These are phyloP conservation scores for Colletotrichum sojae DNA, from an alignment of 2,329 filamentous ascomycete species.

Conservation along the genomic window DNA sequence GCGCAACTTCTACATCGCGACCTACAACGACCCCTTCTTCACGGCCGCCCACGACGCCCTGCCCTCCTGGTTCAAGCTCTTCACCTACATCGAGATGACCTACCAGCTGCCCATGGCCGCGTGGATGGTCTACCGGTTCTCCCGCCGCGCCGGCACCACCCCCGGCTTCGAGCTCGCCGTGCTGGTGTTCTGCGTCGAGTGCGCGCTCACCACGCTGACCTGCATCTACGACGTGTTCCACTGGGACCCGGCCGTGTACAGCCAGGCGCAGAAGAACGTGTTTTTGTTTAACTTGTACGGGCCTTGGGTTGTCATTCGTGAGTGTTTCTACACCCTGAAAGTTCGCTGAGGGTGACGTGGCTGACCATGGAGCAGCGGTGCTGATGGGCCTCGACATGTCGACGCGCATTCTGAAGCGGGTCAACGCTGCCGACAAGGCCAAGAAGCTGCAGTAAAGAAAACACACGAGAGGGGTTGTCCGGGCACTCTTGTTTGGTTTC, in stretches of 20 bases:
- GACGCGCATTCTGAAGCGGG: conserved; percentile 61
- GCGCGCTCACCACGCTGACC: conserved; percentile 64
- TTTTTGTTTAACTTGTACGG: conserved; percentile 66
- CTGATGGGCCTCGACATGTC: conserved; percentile 70
- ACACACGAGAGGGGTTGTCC: conserved; percentile 20
- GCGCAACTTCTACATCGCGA: conserved; percentile 61
- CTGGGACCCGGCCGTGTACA: conserved; percentile 64
- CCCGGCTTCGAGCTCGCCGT: conserved; percentile 62
- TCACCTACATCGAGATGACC: conserved; percentile 64
- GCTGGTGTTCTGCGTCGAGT: conserved; percentile 66
- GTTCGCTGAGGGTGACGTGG: not conserved
- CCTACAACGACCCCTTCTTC: conserved; percentile 69
- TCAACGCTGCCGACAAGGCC: conserved; percentile 49
- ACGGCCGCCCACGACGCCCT: conserved; percentile 50
- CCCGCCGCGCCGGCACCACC: conserved; percentile 49
- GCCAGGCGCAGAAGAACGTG: conserved; percentile 58
- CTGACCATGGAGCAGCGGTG: conserved; percentile 55
- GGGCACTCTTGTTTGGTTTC: conserved; percentile 15
- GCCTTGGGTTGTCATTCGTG: conserved; percentile 67
- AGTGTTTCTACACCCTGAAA: conserved; percentile 48
- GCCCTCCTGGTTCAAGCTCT: conserved; percentile 66
- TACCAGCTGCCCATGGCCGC: conserved; percentile 65
- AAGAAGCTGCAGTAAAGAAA: conserved; percentile 58
- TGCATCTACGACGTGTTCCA: conserved; percentile 66
- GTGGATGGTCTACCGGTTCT: conserved; percentile 62